phyloP scores from a whole-genome alignment of 1,284 basidiomycete genomes.

The Gomphus bonarii region DNA sequence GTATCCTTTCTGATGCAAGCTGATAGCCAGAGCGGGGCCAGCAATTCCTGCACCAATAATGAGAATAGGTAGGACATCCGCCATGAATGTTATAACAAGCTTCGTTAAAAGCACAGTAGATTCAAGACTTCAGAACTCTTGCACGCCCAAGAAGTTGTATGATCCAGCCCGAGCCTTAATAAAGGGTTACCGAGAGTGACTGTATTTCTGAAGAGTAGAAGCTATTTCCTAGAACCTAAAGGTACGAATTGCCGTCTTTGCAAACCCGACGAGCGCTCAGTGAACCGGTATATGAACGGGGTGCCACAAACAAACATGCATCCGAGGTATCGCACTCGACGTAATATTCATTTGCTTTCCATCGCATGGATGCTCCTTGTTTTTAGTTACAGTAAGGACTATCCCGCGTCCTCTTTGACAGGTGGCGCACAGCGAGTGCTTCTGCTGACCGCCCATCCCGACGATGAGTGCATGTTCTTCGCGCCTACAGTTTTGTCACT shows the following conservation, averaged over 20 bases:
- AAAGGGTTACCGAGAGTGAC: too few species aligned
- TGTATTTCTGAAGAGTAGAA: too few species aligned
- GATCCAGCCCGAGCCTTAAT: too few species aligned
- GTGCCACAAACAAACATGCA: too few species aligned
- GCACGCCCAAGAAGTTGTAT: too few species aligned
- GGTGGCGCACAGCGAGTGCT: slow-evolving; percentile 28
- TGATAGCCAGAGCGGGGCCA: slow-evolving; percentile 35
- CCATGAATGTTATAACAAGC: background rate
- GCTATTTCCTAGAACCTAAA: too few species aligned
- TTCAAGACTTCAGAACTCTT: background rate
- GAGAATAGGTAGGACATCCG: slow-evolving; percentile 15
- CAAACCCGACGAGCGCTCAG: too few species aligned
- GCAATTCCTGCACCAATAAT: slow-evolving; percentile 35
- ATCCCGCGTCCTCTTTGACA: background rate
- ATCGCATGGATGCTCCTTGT: background rate
- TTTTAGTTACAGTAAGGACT: background rate
- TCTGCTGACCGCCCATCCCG: slow-evolving; percentile 79
- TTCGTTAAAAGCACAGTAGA: background rate
- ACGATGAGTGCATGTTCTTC: slow-evolving; percentile 92
- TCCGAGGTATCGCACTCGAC: background rate
- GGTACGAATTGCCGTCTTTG: too few species aligned
- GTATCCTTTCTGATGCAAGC: slow-evolving; percentile 33
- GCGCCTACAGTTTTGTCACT: slow-evolving; percentile 66
- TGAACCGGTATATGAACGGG: too few species aligned
- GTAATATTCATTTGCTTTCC: background rate